Conservation (phyloP, 2,329 filamentous ascomycete species). For the Alternaria atra region DNA sequence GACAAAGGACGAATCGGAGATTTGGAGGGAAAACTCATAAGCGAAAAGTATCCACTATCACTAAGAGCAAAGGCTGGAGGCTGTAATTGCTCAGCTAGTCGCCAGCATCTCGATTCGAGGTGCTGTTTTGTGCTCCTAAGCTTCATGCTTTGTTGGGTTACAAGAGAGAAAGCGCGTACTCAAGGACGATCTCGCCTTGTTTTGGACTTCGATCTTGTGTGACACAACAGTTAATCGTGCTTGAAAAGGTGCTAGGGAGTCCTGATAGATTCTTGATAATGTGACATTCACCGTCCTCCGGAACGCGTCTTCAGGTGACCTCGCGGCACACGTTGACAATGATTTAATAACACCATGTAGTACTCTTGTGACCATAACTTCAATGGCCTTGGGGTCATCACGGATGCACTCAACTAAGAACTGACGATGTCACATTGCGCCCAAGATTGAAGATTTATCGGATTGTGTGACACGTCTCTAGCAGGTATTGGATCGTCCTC, state of each 20-base stretch:
- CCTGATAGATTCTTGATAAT: slow-evolving; percentile 2
- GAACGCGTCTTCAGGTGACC: slow-evolving; percentile 31
- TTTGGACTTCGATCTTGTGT: slow-evolving; percentile 26
- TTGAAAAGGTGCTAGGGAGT: background rate
- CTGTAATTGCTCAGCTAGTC: slow-evolving; percentile 11
- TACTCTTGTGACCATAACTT: background rate
- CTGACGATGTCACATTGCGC: background rate
- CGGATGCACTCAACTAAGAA: background rate
- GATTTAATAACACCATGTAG: background rate
- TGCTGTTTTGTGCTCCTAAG: slow-evolving; percentile 34
- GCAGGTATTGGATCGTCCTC: slow-evolving; percentile 2
- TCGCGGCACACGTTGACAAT: background rate
- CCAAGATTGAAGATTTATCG: background rate
- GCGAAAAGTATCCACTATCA: background rate
- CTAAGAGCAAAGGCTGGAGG: background rate
- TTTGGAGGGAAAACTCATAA: background rate
- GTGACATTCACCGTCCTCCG: slow-evolving; percentile 12
- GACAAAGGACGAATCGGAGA: background rate
- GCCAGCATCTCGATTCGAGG: slow-evolving; percentile 15
- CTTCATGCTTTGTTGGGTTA: slow-evolving; percentile 46
- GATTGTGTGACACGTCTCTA: background rate
- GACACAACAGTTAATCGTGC: slow-evolving; percentile 34
- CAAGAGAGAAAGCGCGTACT: slow-evolving; percentile 28
- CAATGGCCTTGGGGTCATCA: background rate
- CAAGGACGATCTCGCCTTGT: slow-evolving; percentile 25